Evolutionary conservation across 768 basidiomycete genomes (phyloP), one percentile per base, ranked within the genome.

Genomic region (Leccinum aurantiacum): DNA sequence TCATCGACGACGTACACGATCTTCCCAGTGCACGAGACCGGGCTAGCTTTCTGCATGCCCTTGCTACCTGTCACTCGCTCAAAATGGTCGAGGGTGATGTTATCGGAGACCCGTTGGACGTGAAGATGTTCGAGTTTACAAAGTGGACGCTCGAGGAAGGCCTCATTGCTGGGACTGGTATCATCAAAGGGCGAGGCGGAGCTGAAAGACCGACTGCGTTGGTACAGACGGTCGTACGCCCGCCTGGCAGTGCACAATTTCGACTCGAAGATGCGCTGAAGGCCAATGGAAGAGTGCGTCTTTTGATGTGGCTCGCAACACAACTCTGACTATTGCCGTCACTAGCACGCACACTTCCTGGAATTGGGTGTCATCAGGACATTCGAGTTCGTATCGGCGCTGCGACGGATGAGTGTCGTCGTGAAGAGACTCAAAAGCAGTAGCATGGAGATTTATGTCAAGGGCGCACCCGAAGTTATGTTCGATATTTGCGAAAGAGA

Each of bases 401-500:
- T 98, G 22, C 84, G 97, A 27, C 80, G 97, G 54, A 99, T 99
- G 96, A 97, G 95, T 63, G 97, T 99, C 27, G 86, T 99, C 55
- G 96, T 98, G 67, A 99, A 98, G 74, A 82, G 93, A 54, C 82
- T 99, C 56, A 97, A 90, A 73, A 95, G 95, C 64, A 85, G 76
- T 56, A 93, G 91, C 72, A 98, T 99, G 94, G 97, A 99, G 71
- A 82, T 98, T 11, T 98, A 98, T 70, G 95, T 95, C 67, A 99
- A 99, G 71, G 97, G 97, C n/a, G 97, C 97, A 2, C 97, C 97
- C 0, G 97, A 99, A 74, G 93, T 98, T 58, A 98, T 99, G 95
- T 73, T 76, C 7, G 95, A 95, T 46, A 98, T 99, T 58, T 99
- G 97, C 71, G 90, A 95, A 57, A 87, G 81, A 61, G 84, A 89